phyloP scores from a whole-genome alignment of 768 basidiomycete species.

The Collybiopsis luxurians region DNA sequence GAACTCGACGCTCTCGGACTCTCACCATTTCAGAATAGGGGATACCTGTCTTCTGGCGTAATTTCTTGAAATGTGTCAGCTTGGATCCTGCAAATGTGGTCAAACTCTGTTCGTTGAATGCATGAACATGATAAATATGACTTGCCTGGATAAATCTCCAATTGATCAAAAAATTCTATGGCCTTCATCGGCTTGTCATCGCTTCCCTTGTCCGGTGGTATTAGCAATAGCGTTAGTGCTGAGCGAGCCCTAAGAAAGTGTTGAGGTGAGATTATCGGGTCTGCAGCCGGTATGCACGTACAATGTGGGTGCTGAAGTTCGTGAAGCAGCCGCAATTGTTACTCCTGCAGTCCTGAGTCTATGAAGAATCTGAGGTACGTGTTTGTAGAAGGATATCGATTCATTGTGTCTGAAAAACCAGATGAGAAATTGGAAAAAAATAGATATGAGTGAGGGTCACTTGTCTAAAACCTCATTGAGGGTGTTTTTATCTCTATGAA shows the following conservation, averaged over 20 bases:
- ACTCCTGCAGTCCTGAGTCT: conserved; percentile 47
- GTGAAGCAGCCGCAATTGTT: conserved; percentile 68
- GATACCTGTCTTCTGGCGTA: conserved; percentile 73
- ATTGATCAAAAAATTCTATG: conserved; percentile 61
- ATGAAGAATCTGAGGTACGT: conserved; percentile 74
- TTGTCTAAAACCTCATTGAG: conserved; percentile 52
- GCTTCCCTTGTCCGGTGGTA: conserved; percentile 34
- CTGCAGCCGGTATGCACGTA: conserved; percentile 32
- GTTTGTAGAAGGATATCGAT: conserved; percentile 66
- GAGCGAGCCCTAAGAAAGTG: conserved; percentile 59
- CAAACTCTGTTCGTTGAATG: background rate
- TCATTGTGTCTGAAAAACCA: conserved; percentile 42
- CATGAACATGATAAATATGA: background rate
- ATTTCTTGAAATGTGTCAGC: conserved; percentile 71
- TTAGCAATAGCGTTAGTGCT: conserved; percentile 62
- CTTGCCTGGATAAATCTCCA: conserved; percentile 72
- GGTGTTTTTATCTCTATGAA: conserved; percentile 43
- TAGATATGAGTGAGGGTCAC: conserved; percentile 20
- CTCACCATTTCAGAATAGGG: conserved; percentile 79
- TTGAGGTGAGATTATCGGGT: background rate
- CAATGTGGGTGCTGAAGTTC: conserved; percentile 69
- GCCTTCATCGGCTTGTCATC: conserved; percentile 40
- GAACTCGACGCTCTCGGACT: background rate
- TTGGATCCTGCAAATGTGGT: conserved; percentile 61
- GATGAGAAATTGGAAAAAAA: background rate